A percentile compares a stretch with the other conserved stretches of the same genome.
Evolutionary conservation across 371 early-diverging fungal species (phyloP).

Genomic region (Syncephalastrum sp.): DNA sequence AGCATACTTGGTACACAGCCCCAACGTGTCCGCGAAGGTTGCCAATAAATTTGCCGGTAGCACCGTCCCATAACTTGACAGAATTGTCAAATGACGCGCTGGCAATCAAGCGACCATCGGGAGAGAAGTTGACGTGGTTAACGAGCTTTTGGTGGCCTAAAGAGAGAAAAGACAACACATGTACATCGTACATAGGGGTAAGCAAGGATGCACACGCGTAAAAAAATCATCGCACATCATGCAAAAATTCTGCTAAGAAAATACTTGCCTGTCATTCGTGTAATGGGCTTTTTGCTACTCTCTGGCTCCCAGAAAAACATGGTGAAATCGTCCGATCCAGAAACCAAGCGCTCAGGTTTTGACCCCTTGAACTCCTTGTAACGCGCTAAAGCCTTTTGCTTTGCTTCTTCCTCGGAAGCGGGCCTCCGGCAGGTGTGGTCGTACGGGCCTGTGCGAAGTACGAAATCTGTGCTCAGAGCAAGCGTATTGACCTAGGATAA

Average conservation of each 20-base stretch:
- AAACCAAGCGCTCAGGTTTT: conserved; percentile 81
- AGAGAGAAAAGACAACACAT: conserved; percentile 1
- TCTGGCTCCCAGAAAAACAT: conserved; percentile 94
- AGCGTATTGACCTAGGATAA: conserved; percentile 84
- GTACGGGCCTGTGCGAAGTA: conserved; percentile 86
- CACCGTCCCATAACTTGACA: conserved; percentile 97
- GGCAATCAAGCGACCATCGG: conserved; percentile 91
- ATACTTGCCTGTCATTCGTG: conserved; percentile 71
- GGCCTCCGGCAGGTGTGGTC: conserved; percentile 78
- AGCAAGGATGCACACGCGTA: no score
- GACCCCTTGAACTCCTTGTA: conserved; percentile 74
- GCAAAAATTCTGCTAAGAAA: conserved; percentile 4
- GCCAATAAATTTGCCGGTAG: conserved; percentile 89
- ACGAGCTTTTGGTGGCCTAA: conserved; percentile 95
- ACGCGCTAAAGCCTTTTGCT: conserved; percentile 71
- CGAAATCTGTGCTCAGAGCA: conserved; percentile 88
- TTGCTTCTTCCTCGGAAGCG: conserved; percentile 65
- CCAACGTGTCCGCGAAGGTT: conserved; percentile 94
- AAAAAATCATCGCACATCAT: not conserved
- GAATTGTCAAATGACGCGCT: conserved; percentile 98
- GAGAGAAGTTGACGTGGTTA: conserved; percentile 91
- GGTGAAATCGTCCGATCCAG: conserved; percentile 97
- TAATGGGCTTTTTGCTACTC: conserved; percentile 79
- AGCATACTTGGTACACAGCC: conserved; percentile 93
- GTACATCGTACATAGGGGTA: no score